Evolutionary conservation across 2,329 filamentous ascomycete species (phyloP), one percentile per base, ranked within the genome.

Genomic region (Calonectria henricotiae): DNA sequence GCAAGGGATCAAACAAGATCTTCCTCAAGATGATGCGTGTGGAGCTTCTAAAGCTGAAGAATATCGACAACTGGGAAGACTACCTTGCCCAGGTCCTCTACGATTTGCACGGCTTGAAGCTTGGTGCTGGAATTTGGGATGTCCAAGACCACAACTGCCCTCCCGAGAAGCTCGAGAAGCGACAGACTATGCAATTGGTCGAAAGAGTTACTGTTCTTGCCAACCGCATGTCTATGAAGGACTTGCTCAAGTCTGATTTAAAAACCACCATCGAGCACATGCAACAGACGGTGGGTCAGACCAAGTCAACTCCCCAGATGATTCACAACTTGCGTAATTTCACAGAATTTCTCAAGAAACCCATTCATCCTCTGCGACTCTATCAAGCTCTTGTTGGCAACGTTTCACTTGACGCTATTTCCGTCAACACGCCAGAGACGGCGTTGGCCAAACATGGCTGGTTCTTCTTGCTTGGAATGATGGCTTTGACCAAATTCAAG

Each of bases 221-320:
- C 2, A 92, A 92, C 61, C 91, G 93, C 71, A 92, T 98, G 86
- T 92, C 94, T 25, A 93, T 97, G 85, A 97, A 96, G 77, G 96
- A 98, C 74, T 84, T 98, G 20, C 89, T 95, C 17, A 98, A 97
- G 80, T 96, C 95, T 17, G 94, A 98, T 67, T 86, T 99, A 65
- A 97, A 96, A 80, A 90, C 88, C 17, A 94, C 95, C 0, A 96
- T 99, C 69, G 96, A 99, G 69, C 95, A 95, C 75, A 94, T 99
- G 83, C 95, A 98, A 80, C 91, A 94, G 74, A 92, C 94, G 5
- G 92, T 98, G 65, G 94, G 94, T 1, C 89, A 89, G 65, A 90
- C 92, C 32, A 98, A 95, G 80, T 90, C 92, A 13, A 93, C 92
- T 1, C 90, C 94, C 5, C 91, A 95, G 71, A 92, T 97, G 82